Base-by-base conservation (phyloP, 805 yeast genomes). In the Saccharomycopsis selenospora region DNA sequence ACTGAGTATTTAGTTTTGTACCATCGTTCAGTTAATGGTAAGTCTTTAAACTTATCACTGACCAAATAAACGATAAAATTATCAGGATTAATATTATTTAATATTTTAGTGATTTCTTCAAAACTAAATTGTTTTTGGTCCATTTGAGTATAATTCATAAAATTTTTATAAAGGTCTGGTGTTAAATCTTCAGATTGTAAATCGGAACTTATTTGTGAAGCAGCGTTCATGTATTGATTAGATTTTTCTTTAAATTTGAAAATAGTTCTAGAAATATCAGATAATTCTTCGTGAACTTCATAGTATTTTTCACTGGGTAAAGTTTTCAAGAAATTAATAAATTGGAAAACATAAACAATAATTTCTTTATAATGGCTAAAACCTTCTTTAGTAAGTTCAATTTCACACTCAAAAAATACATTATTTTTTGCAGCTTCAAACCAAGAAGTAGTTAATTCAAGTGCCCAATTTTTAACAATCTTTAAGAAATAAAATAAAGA, bases 211-310 rank as follows among this genome's bases (percentile, higher is more conserved):
- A 85, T 65, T 25, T 72, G 66, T 2, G 93, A 85, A 3, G 82
- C 93, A 1, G 96, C 84, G 4, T 75, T 65, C 42, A 38, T 38
- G 3, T 89, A 70, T 2, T 95, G 83, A 43, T 79, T 75, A 28
- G 75, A 62, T 64, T 90, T 90, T 65, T 89, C 96, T 57, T 72
- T 77, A 61, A 87, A 93, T 61, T 80, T 82, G 67, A 91, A 91
- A 53, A 76, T 74, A 52, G 86, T 75, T 43, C 72, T 73, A 18
- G 88, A 72, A 58, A 85, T 78, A 45, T 79, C 82, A 53, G 73
- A 72, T 45, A 88, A 64, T 65, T 91, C 99, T n/a, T 79, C 69
- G 67, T 75, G 85, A 22, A 89, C 70, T 90, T 95, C 11, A 3
- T 18, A 10, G n/a, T 36, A 86, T 56, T 80, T 68, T 57, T 85